Evolutionary conservation across 164 flowering plant species (phyloP).

Genomic region (Vitis labrusca): DNA sequence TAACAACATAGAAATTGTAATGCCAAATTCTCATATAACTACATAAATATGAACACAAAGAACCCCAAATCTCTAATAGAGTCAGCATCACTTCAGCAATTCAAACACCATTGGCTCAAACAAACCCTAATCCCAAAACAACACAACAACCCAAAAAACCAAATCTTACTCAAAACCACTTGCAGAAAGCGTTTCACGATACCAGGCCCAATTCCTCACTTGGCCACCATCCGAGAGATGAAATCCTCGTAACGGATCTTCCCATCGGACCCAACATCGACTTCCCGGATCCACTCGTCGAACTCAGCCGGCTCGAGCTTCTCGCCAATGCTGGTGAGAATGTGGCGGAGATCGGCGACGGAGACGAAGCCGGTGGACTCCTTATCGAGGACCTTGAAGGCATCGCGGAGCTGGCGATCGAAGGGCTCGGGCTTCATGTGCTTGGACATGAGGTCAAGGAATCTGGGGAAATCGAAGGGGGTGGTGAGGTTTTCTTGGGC

Average conservation of each 20-base stretch:
- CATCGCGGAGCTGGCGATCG: slow-evolving; percentile 89
- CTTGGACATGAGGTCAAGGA: slow-evolving; percentile 77
- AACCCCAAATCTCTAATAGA: neutral
- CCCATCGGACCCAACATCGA: slow-evolving; percentile 88
- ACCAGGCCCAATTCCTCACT: slow-evolving; percentile 33
- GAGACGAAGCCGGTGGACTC: slow-evolving; percentile 78
- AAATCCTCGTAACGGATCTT: slow-evolving; percentile 89
- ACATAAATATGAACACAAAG: slow-evolving; percentile 1
- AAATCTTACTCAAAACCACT: slow-evolving; percentile 1
- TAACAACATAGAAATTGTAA: too few species aligned
- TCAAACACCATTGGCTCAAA: slow-evolving; percentile 4
- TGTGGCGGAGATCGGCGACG: slow-evolving; percentile 86
- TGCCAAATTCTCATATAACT: neutral
- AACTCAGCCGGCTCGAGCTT: slow-evolving; percentile 91
- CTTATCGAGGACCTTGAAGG: slow-evolving; percentile 92
- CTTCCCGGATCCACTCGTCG: slow-evolving; percentile 98
- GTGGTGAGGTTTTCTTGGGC: slow-evolving; percentile 70
- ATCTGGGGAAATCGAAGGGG: slow-evolving; percentile 80
- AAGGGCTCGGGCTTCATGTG: slow-evolving; percentile 88
- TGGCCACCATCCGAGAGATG: slow-evolving; percentile 84
- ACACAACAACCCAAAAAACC: slow-evolving; percentile 1
- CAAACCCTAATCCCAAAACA: slow-evolving; percentile 15
- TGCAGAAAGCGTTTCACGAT: neutral
- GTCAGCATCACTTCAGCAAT: slow-evolving; percentile 5
- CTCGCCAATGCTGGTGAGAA: slow-evolving; percentile 89